These are phyloP conservation scores for Kondoa malvinella DNA, from an alignment of 768 basidiomycete species.

Conservation along the genomic window DNA sequence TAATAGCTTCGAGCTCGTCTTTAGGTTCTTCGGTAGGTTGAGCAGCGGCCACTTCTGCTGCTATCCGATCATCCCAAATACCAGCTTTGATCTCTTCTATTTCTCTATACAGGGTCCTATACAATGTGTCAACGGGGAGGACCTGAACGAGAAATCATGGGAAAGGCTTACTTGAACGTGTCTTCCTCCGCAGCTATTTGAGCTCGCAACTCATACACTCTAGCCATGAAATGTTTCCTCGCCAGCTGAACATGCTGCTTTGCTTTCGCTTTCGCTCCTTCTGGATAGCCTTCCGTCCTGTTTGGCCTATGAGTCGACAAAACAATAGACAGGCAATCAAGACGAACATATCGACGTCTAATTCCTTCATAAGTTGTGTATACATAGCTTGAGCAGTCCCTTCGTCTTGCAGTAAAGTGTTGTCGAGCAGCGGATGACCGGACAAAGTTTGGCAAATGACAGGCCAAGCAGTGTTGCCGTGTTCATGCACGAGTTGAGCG, in stretches of 20 bases:
- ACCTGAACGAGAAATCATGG: conserved; percentile 1
- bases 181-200: conserved; percentile 56
- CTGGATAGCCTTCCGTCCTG: not conserved
- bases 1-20: not conserved
- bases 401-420: not conserved
- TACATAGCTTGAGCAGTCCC: not conserved
- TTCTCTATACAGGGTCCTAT: conserved; percentile 50
- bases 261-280: conserved; percentile 36
- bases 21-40: conserved; percentile 21
- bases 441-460: not conserved
- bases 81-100: conserved; percentile 61
- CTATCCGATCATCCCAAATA: conserved; percentile 44
- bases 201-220: conserved; percentile 54
- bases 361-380: not conserved
- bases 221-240: conserved; percentile 51
- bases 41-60: conserved; percentile 30
- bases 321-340: not conserved
- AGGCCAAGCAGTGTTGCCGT: not conserved
- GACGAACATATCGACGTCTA: conserved; percentile 1
- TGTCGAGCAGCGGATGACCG: not conserved
- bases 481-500: not conserved
- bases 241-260: conserved; percentile 52
- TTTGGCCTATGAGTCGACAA: not conserved
- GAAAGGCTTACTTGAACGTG: conserved; percentile 49
- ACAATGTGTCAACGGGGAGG: not conserved